Conservation (phyloP, 257 asterid genomes). For the Nicotiana obtusifolia region DNA sequence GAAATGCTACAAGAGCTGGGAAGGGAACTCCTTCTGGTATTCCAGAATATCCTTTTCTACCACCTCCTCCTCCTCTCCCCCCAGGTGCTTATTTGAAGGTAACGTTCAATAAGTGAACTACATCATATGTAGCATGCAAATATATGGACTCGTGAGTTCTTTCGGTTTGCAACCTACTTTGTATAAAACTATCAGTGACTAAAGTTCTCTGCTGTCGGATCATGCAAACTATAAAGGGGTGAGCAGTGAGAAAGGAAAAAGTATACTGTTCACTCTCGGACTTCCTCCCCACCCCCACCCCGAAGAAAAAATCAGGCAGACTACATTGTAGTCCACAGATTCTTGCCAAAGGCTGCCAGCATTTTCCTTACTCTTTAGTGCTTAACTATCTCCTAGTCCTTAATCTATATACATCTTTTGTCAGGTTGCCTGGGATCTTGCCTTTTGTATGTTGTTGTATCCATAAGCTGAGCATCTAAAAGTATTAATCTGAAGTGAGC, state of each 20-base stretch:
- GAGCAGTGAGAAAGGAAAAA: background rate
- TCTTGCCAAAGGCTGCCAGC: background rate
- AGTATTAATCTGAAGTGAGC: constrained; percentile 12
- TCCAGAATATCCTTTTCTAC: constrained; percentile 36
- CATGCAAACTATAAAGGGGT: background rate
- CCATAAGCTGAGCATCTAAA: background rate
- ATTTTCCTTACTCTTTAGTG: background rate
- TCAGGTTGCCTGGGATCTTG: background rate
- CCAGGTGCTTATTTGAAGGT: constrained; percentile 57
- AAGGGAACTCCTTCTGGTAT: constrained; percentile 24
- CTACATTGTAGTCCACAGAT: background rate
- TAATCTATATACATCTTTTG: background rate
- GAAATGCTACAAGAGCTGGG: constrained; percentile 23
- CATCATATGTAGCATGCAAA: background rate
- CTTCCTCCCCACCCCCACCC: background rate
- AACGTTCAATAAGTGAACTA: constrained; percentile 2
- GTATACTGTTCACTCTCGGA: background rate
- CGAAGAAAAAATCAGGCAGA: background rate
- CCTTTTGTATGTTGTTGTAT: background rate
- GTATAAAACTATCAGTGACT: background rate
- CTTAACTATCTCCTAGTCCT: background rate
- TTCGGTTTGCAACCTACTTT: background rate
- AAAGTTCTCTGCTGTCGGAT: background rate
- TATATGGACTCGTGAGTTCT: background rate
- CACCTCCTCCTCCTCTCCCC: constrained; percentile 63